Percentiles rank a stretch among this genome's conserved stretches.
phyloP scores from a whole-genome alignment of 1,284 basidiomycete species.

The Trametes polyzona region DNA sequence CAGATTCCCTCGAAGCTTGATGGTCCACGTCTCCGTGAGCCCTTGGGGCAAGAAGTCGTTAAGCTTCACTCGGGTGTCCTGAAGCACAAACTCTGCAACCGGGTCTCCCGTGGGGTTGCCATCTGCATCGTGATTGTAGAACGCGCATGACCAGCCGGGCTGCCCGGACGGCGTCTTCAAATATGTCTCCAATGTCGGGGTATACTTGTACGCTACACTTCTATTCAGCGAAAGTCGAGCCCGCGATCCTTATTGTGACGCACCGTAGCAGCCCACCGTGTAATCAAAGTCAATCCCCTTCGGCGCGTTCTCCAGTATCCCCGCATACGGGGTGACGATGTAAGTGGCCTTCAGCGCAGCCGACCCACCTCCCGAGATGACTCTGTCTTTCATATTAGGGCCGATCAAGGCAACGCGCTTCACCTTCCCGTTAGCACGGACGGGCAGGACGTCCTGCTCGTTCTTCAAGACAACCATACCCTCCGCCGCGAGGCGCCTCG shows the following conservation, averaged over 20 bases:
- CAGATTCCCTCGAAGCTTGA: slow-evolving; percentile 62
- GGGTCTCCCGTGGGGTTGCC: slow-evolving; percentile 46
- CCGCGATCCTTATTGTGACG: slow-evolving; percentile 8
- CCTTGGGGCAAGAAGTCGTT: slow-evolving; percentile 68
- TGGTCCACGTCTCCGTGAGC: slow-evolving; percentile 64
- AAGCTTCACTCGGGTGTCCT: slow-evolving; percentile 65
- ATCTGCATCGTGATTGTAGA: slow-evolving; percentile 56
- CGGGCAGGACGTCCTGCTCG: slow-evolving; percentile 48
- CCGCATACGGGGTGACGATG: slow-evolving; percentile 59
- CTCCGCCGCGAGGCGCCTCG: slow-evolving; percentile 61
- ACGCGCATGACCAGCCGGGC: slow-evolving; percentile 64
- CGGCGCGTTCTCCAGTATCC: slow-evolving; percentile 52
- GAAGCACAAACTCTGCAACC: slow-evolving; percentile 53
- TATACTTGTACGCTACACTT: slow-evolving; percentile 59
- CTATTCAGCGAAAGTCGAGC: not conserved
- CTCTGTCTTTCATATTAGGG: slow-evolving; percentile 47
- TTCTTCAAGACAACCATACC: slow-evolving; percentile 78
- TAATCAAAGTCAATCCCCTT: slow-evolving; percentile 52
- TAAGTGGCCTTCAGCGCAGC: slow-evolving; percentile 52
- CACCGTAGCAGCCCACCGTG: slow-evolving; percentile 64
- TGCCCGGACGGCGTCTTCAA: slow-evolving; percentile 54
- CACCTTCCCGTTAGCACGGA: slow-evolving; percentile 34
- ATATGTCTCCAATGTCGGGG: slow-evolving; percentile 58
- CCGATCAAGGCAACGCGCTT: slow-evolving; percentile 51
- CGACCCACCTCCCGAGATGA: slow-evolving; percentile 56